Evolutionary conservation across 2,329 filamentous ascomycete species (phyloP), one percentile per base, ranked within the genome.

Genomic region (Gnomoniopsis smithogilvyi): DNA sequence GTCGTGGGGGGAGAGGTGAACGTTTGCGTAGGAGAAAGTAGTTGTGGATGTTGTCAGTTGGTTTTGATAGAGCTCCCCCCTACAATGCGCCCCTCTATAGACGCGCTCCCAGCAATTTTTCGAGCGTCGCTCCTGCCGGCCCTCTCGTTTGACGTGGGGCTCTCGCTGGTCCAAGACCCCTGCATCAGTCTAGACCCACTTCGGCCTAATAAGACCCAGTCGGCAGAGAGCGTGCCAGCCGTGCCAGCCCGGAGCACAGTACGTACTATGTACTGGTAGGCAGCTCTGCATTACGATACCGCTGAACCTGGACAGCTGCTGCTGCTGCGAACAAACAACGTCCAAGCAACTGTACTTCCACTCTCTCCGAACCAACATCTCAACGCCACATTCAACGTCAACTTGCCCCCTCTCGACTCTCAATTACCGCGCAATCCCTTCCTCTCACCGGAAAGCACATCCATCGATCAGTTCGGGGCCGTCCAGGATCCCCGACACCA

Each of bases 391-490:
- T 22, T 26, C 17, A 54, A 38, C n/a, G 38, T 21, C 45, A 11
- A 21, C 7, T 24, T 54, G 36, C 17, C n/a, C 30, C 30, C 19
- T 21, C 38, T 38, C 49, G 24, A 19, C 63, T 62, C 67, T 67
- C 56, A 63, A 56, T 67, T 67, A 64, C 51, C 55, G 55, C 61
- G 61, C 22, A 26, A 49, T 43, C 59, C 75, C 72, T 41, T 21
- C 14, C 19, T 38, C 22, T 64, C 59, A 48, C 12, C 22, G 24
- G 41, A 30, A 19, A 34, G 22, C 49, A 38, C 45, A 30, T 6
- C 56, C 41, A 48, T 26, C 33, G 19, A 30, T 33, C 24, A 58
- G 30, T 14, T 17, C 33, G 49, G 60, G 54, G 46, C 41, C 21
- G 30, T 53, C 51, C 19, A 57, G 54, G 53, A 58, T 46, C 47